Percentiles rank a stretch among this genome's conserved stretches.
Conservation (phyloP, 495 filamentous ascomycete species). For the Aspergillus olivimuriae region DNA sequence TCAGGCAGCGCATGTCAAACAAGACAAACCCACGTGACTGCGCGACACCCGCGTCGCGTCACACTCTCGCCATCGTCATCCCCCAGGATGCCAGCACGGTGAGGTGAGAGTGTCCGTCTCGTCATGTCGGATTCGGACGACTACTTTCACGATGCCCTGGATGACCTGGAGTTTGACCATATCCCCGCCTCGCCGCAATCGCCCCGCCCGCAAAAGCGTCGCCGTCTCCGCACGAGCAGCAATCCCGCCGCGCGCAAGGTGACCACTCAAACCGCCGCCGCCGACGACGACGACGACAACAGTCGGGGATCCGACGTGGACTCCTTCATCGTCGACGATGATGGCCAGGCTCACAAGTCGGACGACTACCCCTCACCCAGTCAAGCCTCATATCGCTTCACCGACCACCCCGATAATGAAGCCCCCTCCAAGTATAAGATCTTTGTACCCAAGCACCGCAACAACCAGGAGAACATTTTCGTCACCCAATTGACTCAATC, state of each 20-base stretch:
- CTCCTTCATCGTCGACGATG: conserved; percentile 21
- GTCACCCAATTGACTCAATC: conserved; percentile 48
- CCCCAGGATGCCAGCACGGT: background rate
- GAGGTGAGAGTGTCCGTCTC: background rate
- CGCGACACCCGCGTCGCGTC: conserved; percentile 11
- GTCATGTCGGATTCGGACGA: conserved; percentile 22
- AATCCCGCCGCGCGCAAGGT: conserved; percentile 6
- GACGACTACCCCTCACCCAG: conserved; percentile 12
- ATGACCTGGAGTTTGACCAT: conserved; percentile 26
- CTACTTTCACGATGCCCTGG: conserved; percentile 13
- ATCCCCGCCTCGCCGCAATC: conserved; percentile 10
- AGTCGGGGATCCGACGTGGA: conserved; percentile 16
- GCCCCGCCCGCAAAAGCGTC: conserved; percentile 31
- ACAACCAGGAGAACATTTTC: conserved; percentile 43
- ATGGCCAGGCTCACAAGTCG: background rate
- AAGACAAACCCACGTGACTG: conserved; percentile 8
- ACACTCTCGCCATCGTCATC: background rate
- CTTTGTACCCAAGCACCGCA: conserved; percentile 38
- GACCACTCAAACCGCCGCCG: background rate
- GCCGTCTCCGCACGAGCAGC: too few relatives aligned
- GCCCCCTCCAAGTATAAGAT: conserved; percentile 35
- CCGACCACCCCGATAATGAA: conserved; percentile 13
- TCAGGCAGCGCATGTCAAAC: too few relatives aligned
- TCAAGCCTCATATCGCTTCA: conserved; percentile 8
- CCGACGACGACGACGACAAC: conserved; percentile 9